These are phyloP conservation scores for Retiboletus fuscus DNA, from an alignment of 1,284 basidiomycete species.

Conservation along the genomic window DNA sequence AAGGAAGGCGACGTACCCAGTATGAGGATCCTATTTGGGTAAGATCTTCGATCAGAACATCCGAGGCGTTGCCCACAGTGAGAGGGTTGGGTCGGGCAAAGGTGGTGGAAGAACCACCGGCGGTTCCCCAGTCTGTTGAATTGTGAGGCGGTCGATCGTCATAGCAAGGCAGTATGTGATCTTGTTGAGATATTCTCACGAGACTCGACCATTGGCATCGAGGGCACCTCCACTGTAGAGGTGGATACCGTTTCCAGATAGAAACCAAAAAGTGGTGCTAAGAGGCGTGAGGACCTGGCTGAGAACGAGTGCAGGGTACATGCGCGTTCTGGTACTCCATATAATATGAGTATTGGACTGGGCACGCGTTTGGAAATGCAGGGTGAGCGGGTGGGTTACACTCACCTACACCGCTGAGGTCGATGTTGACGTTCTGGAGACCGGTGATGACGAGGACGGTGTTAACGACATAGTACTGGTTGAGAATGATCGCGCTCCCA, in stretches of 20 bases:
- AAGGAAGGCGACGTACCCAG: constrained; percentile 36
- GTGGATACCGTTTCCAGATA: constrained; percentile 59
- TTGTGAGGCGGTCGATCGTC: constrained; percentile 29
- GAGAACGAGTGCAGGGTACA: constrained; percentile 20
- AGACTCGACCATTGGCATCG: constrained; percentile 55
- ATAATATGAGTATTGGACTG: no score
- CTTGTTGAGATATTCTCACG: constrained; percentile 51
- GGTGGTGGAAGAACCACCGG: constrained; percentile 43
- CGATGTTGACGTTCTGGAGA: no score
- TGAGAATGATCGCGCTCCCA: constrained; percentile 48
- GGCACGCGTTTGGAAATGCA: no score
- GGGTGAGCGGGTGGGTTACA: no score
- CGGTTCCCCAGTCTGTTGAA: constrained; percentile 33
- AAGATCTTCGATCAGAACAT: constrained; percentile 57
- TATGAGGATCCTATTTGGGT: constrained; percentile 52
- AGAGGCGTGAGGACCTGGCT: constrained; percentile 23
- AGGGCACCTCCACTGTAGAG: constrained; percentile 58
- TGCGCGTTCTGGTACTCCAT: constrained; percentile 57
- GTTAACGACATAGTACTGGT: constrained; percentile 53
- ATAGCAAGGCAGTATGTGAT: constrained; percentile 22
- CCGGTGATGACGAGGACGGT: no score
- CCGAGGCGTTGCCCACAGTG: constrained; percentile 58
- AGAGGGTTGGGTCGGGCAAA: constrained; percentile 62
- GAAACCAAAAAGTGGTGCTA: constrained; percentile 61
- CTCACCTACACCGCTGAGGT: no score